Percentiles rank a stretch among this genome's conserved stretches.
Conservation (phyloP, 2,329 filamentous ascomycete genomes). For the Xylariaceae sp. region DNA sequence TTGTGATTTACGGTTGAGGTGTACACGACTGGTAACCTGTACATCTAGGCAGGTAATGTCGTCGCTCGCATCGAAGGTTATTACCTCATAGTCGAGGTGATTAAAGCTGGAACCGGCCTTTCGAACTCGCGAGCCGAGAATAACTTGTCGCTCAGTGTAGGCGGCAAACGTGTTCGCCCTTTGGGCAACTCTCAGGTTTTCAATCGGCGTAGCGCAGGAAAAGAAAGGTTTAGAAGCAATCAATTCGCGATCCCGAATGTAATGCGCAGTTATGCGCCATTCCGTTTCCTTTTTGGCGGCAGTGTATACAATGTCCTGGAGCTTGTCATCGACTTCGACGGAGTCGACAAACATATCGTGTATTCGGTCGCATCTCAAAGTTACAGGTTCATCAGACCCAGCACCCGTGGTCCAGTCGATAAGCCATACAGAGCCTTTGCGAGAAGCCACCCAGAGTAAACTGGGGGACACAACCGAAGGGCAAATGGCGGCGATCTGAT, state of each 20-base stretch:
- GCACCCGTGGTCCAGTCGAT: slow-evolving; percentile 52
- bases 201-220: slow-evolving; percentile 35
- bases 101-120: slow-evolving; percentile 31
- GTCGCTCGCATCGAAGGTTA: slow-evolving; percentile 54
- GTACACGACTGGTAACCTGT: slow-evolving; percentile 36
- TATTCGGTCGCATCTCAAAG: slow-evolving; percentile 39
- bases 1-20: slow-evolving; percentile 31
- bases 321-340: slow-evolving; percentile 32
- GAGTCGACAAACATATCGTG: slow-evolving; percentile 41
- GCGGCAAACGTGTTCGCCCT: slow-evolving; percentile 56
- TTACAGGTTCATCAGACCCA: slow-evolving; percentile 39
- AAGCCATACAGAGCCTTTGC: slow-evolving; percentile 51
- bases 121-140: slow-evolving; percentile 50
- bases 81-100: slow-evolving; percentile 51
- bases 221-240: slow-evolving; percentile 35
- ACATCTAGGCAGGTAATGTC: slow-evolving; percentile 63
- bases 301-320: slow-evolving; percentile 43
- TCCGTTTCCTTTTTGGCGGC: slow-evolving; percentile 38
- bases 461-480: slow-evolving; percentile 41
- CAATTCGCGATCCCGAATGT: slow-evolving; percentile 29
- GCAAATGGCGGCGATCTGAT: slow-evolving; percentile 40
- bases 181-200: slow-evolving; percentile 45
- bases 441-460: slow-evolving; percentile 55
- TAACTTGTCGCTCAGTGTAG: slow-evolving; percentile 47
- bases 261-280: slow-evolving; percentile 44